Conservation (phyloP, 2,329 filamentous ascomycete species). For the Hypomyces rosellus region DNA sequence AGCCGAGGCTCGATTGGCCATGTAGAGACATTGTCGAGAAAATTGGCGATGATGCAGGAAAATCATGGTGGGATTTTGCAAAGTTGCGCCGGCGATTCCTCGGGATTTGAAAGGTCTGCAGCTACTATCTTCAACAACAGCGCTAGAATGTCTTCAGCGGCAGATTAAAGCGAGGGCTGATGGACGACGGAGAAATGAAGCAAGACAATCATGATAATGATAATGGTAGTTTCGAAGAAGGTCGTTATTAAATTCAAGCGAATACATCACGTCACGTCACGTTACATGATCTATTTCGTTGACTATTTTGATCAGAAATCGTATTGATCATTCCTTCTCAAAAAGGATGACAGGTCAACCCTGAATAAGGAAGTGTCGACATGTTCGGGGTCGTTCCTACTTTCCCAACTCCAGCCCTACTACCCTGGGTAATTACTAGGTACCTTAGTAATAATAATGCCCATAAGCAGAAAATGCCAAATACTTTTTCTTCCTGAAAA, state of each 20-base stretch:
- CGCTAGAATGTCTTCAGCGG: too few species aligned
- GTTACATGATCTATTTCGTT: too few species aligned
- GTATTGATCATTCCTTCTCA: slow-evolving; percentile 8
- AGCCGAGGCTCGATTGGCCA: slow-evolving; percentile 1
- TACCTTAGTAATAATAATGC: too few species aligned
- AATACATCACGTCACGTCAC: too few species aligned
- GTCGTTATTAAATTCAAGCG: too few species aligned
- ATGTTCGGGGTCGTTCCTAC: slow-evolving; percentile 7
- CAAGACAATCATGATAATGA: too few species aligned
- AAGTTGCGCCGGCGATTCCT: slow-evolving; percentile 20
- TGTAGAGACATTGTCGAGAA: slow-evolving; percentile 2
- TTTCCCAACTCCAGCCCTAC: slow-evolving; percentile 10
- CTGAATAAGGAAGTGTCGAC: slow-evolving; percentile 4
- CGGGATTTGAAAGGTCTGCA: slow-evolving; percentile 9
- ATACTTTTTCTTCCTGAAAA: slow-evolving; percentile 3
- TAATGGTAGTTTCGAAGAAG: too few species aligned
- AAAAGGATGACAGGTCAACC: slow-evolving; percentile 8
- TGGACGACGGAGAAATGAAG: too few species aligned
- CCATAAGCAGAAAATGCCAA: not conserved
- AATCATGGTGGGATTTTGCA: slow-evolving; percentile 10
- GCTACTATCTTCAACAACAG: not conserved
- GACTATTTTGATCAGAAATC: slow-evolving; percentile 1
- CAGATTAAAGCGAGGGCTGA: too few species aligned
- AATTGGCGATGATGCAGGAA: not conserved
- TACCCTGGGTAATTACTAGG: slow-evolving; percentile 7